Conservation (phyloP, 768 basidiomycete species). For the Suillus subalutaceus region DNA sequence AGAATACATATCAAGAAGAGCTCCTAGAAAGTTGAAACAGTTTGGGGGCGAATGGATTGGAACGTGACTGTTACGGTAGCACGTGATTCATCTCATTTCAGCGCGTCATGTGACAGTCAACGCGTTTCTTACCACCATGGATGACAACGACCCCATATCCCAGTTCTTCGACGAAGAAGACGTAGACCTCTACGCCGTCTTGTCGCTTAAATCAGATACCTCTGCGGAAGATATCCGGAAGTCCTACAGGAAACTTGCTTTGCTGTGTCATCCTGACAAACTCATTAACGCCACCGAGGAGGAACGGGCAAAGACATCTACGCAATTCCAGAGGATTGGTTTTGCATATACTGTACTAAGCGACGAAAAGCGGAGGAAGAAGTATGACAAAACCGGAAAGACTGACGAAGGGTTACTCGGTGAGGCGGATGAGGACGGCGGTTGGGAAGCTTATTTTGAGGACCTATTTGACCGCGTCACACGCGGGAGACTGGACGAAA, state of each 20-base stretch:
- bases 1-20: too few relatives aligned
- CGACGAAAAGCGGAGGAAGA: constrained; percentile 71
- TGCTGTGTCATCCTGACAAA: constrained; percentile 90
- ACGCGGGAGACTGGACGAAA: constrained; percentile 83
- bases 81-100: constrained; percentile 17
- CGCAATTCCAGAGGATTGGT: constrained; percentile 89
- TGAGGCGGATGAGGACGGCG: constrained; percentile 73
- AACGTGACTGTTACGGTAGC: not conserved
- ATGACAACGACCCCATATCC: constrained; percentile 69
- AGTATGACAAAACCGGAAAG: constrained; percentile 85
- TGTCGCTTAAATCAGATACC: constrained; percentile 57
- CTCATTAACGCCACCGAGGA: constrained; percentile 61
- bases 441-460: constrained; percentile 95
- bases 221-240: constrained; percentile 73
- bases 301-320: constrained; percentile 67
- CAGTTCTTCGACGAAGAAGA: constrained; percentile 73
- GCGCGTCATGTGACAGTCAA: constrained; percentile 11
- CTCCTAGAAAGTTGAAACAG: too few relatives aligned
- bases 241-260: constrained; percentile 82
- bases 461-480: constrained; percentile 88
- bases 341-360: constrained; percentile 91
- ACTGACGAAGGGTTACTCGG: constrained; percentile 80
- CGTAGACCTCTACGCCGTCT: constrained; percentile 79
- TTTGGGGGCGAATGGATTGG: not conserved
- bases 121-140: constrained; percentile 45